A percentile compares a stretch with the other conserved stretches of the same genome.
Conservation (phyloP, 2,329 filamentous ascomycete genomes). For the Talaromyces atroroseus region DNA sequence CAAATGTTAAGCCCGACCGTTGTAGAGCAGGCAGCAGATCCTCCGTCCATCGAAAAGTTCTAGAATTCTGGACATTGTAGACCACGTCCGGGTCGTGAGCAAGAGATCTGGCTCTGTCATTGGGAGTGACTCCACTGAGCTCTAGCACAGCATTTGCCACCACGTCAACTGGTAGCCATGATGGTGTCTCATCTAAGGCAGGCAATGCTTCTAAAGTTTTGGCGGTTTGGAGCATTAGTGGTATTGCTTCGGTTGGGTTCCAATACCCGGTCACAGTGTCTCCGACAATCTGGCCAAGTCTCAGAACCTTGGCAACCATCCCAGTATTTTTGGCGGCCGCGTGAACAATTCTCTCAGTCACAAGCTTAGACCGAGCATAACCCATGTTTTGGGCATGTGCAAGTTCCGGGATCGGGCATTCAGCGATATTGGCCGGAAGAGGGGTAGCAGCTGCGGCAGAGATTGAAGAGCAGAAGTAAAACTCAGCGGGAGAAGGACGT, state of each 20-base stretch:
- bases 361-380: conserved; percentile 32
- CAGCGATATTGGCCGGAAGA: neutral
- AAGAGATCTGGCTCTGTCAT: too few species aligned
- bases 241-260: conserved; percentile 34
- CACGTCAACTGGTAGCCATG: conserved; percentile 1
- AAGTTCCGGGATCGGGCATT: conserved; percentile 18
- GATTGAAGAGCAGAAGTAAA: conserved; percentile 6
- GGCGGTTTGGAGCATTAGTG: conserved; percentile 7
- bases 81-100: too few species aligned
- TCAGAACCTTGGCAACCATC: conserved; percentile 22
- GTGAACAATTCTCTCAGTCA: conserved; percentile 43
- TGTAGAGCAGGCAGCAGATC: too few species aligned
- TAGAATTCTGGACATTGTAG: too few species aligned
- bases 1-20: too few species aligned
- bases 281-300: conserved; percentile 34
- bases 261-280: conserved; percentile 42
- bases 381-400: conserved; percentile 28
- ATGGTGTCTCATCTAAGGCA: neutral
- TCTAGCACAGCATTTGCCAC: too few species aligned
- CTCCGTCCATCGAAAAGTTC: too few species aligned
- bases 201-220: neutral
- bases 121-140: too few species aligned
- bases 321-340: conserved; percentile 19
- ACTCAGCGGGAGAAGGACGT: neutral
- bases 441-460: neutral